Evolutionary conservation across 2,329 filamentous ascomycete species (phyloP).

Genomic region (Fusarium sambucinum): DNA sequence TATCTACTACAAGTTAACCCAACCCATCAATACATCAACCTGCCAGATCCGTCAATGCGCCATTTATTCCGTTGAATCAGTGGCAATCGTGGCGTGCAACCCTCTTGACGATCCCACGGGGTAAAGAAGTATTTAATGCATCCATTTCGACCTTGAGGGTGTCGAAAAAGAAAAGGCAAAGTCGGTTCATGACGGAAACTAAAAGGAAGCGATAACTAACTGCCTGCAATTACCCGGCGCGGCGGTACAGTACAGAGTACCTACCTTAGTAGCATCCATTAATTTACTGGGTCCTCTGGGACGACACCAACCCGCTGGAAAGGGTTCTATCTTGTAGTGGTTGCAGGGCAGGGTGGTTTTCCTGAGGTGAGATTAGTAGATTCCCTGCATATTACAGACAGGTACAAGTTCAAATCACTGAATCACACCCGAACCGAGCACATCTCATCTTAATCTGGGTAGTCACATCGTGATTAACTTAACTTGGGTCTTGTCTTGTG

Average conservation of each 20-base stretch:
- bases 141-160: conserved; percentile 21
- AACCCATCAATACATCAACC: conserved; percentile 2
- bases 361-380: conserved; percentile 21
- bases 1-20: background rate
- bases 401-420: conserved; percentile 17
- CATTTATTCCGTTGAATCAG: conserved; percentile 32
- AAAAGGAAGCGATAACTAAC: conserved; percentile 5
- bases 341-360: conserved; percentile 32
- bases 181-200: conserved; percentile 27
- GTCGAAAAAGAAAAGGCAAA: conserved; percentile 25
- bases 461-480: conserved; percentile 18
- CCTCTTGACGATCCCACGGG: conserved; percentile 16
- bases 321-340: conserved; percentile 22
- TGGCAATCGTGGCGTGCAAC: conserved; percentile 39
- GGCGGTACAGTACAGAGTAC: conserved; percentile 24
- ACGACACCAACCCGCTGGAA: conserved; percentile 34
- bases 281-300: conserved; percentile 6
- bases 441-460: conserved; percentile 22
- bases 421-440: conserved; percentile 23
- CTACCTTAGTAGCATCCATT: conserved; percentile 2
- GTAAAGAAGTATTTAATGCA: conserved; percentile 14
- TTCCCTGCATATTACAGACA: background rate
- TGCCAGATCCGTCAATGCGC: conserved; percentile 37
- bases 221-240: conserved; percentile 35
- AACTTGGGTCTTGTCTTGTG: background rate